These are phyloP conservation scores for Nitzschia inconspicua DNA, from an alignment of 108 stramenopile species.

Conservation along the genomic window DNA sequence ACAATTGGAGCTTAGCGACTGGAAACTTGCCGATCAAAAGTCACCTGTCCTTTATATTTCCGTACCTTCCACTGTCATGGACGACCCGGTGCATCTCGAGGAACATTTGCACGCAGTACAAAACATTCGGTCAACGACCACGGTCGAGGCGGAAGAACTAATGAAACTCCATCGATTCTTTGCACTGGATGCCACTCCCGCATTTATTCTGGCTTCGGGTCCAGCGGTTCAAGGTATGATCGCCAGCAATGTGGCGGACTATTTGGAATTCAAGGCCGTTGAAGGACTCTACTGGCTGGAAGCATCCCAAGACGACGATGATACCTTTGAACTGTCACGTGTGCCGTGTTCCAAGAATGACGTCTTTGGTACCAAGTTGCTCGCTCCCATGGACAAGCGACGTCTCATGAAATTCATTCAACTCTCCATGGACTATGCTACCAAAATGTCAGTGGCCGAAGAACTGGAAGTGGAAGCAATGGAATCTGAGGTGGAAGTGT, in stretches of 20 bases:
- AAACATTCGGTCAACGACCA: constrained; percentile 2
- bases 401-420: constrained; percentile 92
- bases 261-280: constrained; percentile 84
- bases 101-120: constrained; percentile 3
- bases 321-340: constrained; percentile 27
- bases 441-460: constrained; percentile 21
- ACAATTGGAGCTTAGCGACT: constrained; percentile 19
- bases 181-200: constrained; percentile 65
- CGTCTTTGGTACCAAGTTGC: constrained; percentile 78
- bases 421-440: constrained; percentile 76
- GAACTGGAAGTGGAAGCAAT: constrained; percentile 5
- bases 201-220: constrained; percentile 61
- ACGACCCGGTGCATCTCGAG: constrained; percentile 10
- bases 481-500: constrained; percentile 44
- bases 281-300: constrained; percentile 61
- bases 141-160: constrained; percentile 1
- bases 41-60: constrained; percentile 24
- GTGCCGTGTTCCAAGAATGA: constrained; percentile 89
- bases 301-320: neutral
- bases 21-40: constrained; percentile 35
- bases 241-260: constrained; percentile 78
- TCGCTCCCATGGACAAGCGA: constrained; percentile 84
- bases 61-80: neutral
- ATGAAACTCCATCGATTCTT: constrained; percentile 23
- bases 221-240: constrained; percentile 75